Evolutionary conservation across 768 basidiomycete species (phyloP), one percentile per base, ranked within the genome.

Genomic region (Russula griseocarnosa): DNA sequence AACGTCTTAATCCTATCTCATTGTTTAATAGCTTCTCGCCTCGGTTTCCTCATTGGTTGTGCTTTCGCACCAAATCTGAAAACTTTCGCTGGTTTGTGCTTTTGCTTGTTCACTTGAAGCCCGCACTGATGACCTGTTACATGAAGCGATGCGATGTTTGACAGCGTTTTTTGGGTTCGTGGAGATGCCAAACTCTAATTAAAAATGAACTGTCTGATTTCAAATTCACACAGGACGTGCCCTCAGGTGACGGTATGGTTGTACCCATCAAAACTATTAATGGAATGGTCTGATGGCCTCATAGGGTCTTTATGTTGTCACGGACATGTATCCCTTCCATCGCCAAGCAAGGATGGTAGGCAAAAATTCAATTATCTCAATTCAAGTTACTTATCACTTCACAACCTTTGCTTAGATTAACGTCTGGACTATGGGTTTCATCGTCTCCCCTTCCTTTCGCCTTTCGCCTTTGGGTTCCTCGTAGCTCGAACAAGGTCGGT

Each of bases 361-460:
- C 22, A 26, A 32, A 5, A 3, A 5, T 30, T 53, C 6, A 28
- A 5, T 9, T 16, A 50, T 11, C 46, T 47, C 11, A 26, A 34
- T n/a, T n/a, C n/a, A n/a, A n/a, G n/a, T 32, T 51, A 30, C 16
- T 30, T 36, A 5, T 18, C 11, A 40, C 46, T 59, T 40, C 36
- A 30, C 16, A 30, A 44, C 22, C 22, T n/a, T 6, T 28, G 26
- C 22, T 7, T 63, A 86, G 84, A 78, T 88, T 40, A 86, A 86
- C 67, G 73, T 85, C 55, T 87, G 86, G 87, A 87, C 86, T 3
- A 83, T 88, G 80, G 87, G 86, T 1, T 86, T 88, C 74, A 80
- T 88, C 69, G 71, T 86, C 30, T 85, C 85, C 16, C 85, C 11
- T 84, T 84, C 76, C 69, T 83, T 11, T 85, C 84, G 2, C 87